Evolutionary conservation across 495 filamentous ascomycete species (phyloP), one percentile per base, ranked within the genome.

Genomic region (Penicillium silybi): DNA sequence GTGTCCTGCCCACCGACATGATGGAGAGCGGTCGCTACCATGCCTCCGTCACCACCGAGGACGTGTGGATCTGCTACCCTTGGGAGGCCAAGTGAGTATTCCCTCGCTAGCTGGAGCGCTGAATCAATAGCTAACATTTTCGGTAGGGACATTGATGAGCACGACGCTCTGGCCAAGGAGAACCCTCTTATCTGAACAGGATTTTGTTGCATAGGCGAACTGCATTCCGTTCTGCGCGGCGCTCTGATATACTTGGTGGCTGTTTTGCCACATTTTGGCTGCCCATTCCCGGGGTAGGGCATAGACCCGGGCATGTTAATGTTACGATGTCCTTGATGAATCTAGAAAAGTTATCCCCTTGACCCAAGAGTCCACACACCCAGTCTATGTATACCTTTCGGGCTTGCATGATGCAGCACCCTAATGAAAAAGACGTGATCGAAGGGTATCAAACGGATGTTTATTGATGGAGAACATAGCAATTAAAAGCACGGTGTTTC

Each of bases 41-140:
- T 50, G 93, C 93, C 19, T 88, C 93, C 13, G 76, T 85, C 59
- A 97, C 93, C 26, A 89, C 92, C 18, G 80, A 79, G 19, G 92
- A 99, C 74, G 85, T 90, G 48, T 99, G 93, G 93, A 97, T 97
- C 65, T 93, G 89, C 77, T 99, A 99, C 70, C 93, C 93, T n/a
- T 98, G 93, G 93, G 93, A 98, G 73, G 93, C 95, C 38, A 88
- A 74, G 73, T 87, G 77, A 44, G 82, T 77, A 17, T 48, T 49
- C 19, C n/a, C 26, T 49, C 19, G 13, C 26, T 39, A 53, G 15
- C 57, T 10, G 19, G 23, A 17, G 2, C 50, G 46, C 29, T 41
- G 47, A 18, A 16, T 27, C 44, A 40, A 20, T 15, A 16, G 44
- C 50, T 57, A 43, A 61, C 44, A 56, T 52, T 27, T 25, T 26